These are phyloP conservation scores for Linnemannia schmuckeri DNA, from an alignment of 192 early-diverging fungal genomes.

Conservation along the genomic window DNA sequence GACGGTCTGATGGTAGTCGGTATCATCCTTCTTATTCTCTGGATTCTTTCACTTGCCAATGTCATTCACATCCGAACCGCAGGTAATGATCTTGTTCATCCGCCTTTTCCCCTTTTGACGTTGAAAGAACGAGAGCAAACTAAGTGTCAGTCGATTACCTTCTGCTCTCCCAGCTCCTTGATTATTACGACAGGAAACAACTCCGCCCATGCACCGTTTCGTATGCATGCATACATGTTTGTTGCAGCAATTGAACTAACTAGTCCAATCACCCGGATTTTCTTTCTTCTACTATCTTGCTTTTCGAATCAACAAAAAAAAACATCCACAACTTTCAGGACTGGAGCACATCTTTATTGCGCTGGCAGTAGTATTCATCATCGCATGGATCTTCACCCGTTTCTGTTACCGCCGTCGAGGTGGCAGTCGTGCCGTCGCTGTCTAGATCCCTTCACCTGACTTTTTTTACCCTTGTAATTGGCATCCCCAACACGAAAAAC, in stretches of 20 bases:
- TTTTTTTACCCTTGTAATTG: neutral
- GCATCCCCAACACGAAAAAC: neutral
- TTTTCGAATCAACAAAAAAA: neutral
- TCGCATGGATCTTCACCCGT: neutral
- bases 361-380: neutral
- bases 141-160: neutral
- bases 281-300: neutral
- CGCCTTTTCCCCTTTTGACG: neutral
- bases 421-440: neutral
- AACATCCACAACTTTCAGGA: neutral
- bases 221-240: neutral
- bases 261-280: too few species aligned
- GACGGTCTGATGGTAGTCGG: conserved; percentile 1
- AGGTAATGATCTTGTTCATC: neutral
- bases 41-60: conserved; percentile 3
- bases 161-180: neutral
- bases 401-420: neutral
- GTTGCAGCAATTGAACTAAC: too few species aligned
- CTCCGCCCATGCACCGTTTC: neutral
- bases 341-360: neutral
- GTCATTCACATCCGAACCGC: conserved; percentile 1
- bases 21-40: neutral
- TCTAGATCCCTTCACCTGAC: neutral
- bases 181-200: too few species aligned
- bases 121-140: neutral